Percentiles rank a stretch among this genome's conserved stretches.
Conservation (phyloP, 495 filamentous ascomycete genomes). For the Aspergillus baeticus region DNA sequence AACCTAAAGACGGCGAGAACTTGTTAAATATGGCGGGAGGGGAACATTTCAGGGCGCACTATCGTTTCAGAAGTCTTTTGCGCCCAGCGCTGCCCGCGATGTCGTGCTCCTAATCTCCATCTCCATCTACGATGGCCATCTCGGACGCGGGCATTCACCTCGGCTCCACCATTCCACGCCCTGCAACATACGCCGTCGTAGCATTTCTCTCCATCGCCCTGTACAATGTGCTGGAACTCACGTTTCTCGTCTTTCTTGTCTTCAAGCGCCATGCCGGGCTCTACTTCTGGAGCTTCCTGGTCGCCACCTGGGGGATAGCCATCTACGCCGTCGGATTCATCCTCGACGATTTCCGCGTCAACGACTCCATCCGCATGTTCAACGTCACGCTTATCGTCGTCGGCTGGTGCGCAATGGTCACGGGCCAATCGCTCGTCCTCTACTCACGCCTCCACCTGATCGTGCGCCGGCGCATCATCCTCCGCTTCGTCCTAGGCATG, state of each 20-base stretch:
- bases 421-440: conserved; percentile 29
- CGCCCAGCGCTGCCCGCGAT: no score
- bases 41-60: no score
- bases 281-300: conserved; percentile 54
- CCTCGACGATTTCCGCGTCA: conserved; percentile 36
- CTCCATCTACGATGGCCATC: no score
- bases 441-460: conserved; percentile 64
- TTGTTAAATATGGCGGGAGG: no score
- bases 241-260: conserved; percentile 44
- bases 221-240: conserved; percentile 49
- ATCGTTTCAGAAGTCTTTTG: no score
- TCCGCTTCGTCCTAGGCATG: conserved; percentile 52
- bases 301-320: conserved; percentile 39
- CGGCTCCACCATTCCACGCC: not conserved
- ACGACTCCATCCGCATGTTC: not conserved
- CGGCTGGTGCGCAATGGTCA: conserved; percentile 6
- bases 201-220: conserved; percentile 42
- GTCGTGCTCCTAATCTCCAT: no score
- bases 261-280: conserved; percentile 46
- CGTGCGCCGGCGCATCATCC: conserved; percentile 37
- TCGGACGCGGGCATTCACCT: no score
- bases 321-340: conserved; percentile 45
- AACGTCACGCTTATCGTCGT: not conserved
- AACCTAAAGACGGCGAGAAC: no score
- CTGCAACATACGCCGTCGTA: conserved; percentile 26